These are phyloP conservation scores for Paspalum notatum DNA, from an alignment of 176 grass and related monocot species.

Conservation along the genomic window DNA sequence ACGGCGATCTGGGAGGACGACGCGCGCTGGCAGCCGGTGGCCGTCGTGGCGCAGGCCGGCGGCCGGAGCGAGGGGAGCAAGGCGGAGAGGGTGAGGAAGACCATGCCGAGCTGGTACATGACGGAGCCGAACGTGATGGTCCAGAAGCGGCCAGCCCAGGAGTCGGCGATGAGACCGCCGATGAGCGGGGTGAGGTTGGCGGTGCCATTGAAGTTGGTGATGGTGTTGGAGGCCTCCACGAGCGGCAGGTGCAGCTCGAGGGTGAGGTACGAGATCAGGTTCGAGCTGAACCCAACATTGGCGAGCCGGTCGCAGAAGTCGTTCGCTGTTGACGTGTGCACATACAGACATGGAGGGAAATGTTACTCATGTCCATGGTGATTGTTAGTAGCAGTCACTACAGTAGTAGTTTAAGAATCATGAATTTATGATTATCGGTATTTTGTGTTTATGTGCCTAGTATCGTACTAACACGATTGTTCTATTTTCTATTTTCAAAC, in stretches of 20 bases:
- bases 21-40: slow-evolving; percentile 49
- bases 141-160: slow-evolving; percentile 78
- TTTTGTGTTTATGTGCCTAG: no score
- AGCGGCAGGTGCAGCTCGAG: slow-evolving; percentile 73
- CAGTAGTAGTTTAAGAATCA: no score
- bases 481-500: no score
- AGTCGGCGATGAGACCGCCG: slow-evolving; percentile 73
- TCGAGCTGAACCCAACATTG: slow-evolving; percentile 62
- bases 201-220: slow-evolving; percentile 68
- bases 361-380: no score
- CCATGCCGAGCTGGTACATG: slow-evolving; percentile 88
- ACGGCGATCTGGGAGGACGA: slow-evolving; percentile 54
- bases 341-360: neutral
- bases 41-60: slow-evolving; percentile 31
- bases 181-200: slow-evolving; percentile 73
- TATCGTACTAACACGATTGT: no score
- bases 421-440: no score
- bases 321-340: slow-evolving; percentile 54
- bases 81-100: slow-evolving; percentile 72
- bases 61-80: slow-evolving; percentile 63
- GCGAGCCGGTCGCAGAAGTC: slow-evolving; percentile 76
- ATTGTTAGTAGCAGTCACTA: no score
- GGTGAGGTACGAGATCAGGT: slow-evolving; percentile 88
- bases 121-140: slow-evolving; percentile 67
- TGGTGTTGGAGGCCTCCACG: slow-evolving; percentile 72